Conservation (phyloP, 1,284 basidiomycete species). For the Ceratobasidium sp. region DNA sequence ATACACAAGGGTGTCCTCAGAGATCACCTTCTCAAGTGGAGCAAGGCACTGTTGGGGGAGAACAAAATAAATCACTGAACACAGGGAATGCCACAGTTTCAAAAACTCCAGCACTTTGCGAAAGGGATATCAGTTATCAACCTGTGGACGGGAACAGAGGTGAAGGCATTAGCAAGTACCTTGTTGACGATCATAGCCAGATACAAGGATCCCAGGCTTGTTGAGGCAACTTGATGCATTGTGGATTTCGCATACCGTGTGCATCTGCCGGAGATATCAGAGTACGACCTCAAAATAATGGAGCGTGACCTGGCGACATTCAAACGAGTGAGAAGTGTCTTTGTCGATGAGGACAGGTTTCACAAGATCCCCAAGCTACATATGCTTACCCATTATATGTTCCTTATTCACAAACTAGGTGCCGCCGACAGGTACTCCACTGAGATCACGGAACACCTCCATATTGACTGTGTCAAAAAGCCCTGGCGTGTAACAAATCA, state of each 20-base stretch:
- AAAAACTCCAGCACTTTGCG: slow-evolving; percentile 18
- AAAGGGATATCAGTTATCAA: slow-evolving; percentile 32
- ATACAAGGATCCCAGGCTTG: background rate
- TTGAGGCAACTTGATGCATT: slow-evolving; percentile 49
- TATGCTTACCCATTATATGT: slow-evolving; percentile 31
- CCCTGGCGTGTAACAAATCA: slow-evolving; percentile 40
- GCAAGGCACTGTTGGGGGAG: slow-evolving; percentile 6
- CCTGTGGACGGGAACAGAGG: slow-evolving; percentile 45
- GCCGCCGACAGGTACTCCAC: slow-evolving; percentile 40
- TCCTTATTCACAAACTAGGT: slow-evolving; percentile 26
- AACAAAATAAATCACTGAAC: slow-evolving; percentile 42
- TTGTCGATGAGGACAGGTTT: background rate
- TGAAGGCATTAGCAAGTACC: slow-evolving; percentile 36
- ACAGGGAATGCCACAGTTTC: slow-evolving; percentile 25
- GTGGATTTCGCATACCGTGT: slow-evolving; percentile 31
- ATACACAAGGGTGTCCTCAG: slow-evolving; percentile 54
- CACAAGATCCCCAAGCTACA: slow-evolving; percentile 44
- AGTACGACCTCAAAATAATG: background rate
- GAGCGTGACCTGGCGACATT: background rate
- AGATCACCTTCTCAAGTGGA: slow-evolving; percentile 51
- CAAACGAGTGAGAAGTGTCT: background rate
- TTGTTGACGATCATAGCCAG: slow-evolving; percentile 14
- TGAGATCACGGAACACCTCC: slow-evolving; percentile 42
- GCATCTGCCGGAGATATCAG: background rate
- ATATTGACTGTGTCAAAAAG: slow-evolving; percentile 42